Base-by-base conservation (phyloP, 1,284 basidiomycete genomes). In the Puccinia novopanici region DNA sequence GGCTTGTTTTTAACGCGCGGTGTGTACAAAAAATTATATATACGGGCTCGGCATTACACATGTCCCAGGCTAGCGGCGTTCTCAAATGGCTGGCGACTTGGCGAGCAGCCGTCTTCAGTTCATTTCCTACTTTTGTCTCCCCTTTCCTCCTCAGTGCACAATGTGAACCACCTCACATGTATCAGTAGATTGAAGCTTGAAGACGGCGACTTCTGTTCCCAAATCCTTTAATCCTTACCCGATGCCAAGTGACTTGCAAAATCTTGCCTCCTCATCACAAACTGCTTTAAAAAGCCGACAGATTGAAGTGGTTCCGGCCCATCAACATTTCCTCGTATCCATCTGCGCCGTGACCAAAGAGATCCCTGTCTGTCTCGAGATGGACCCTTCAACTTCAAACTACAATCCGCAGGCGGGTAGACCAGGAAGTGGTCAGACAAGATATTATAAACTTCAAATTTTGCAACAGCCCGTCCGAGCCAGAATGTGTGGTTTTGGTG, bases 401-500 rank as follows among this genome's bases (percentile, higher is more conserved):
- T 34, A 52, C 65, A 37, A 67, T 54, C 48, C 68, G 48, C 68
- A 48, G 71, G 37, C 55, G 71, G 54, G 27, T 45, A 48, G 52
- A 57, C 30, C 71, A 52, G 50, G 42, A n/a, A 30, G 19, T 57
- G 34, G 9, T 59, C 71, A 59, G 40, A 24, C 3, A 84, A 93
- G 93, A 84, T 88, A 91, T 84, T 95, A 94, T 85, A 90, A 91
- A 15, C 89, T 95, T 55, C 90, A 92, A 83, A 90, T 95, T 82
- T 89, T 93, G 5, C 93, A 96, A 85, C 90, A 95, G 83, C 94
- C 94, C 50, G 86, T 93, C 70, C 89, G 94, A 63, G 94, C 94
- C 52, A 90, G 94, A 83, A 95, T 95, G 90, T 95, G 94, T 86
- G 94, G 94, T 4, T 95, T 95, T 86, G 94, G 94, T 75, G 93